Percentiles rank a stretch among this genome's conserved stretches.
These are phyloP conservation scores for Monosporozyma solicola DNA, from an alignment of 805 yeast species.

Conservation along the genomic window DNA sequence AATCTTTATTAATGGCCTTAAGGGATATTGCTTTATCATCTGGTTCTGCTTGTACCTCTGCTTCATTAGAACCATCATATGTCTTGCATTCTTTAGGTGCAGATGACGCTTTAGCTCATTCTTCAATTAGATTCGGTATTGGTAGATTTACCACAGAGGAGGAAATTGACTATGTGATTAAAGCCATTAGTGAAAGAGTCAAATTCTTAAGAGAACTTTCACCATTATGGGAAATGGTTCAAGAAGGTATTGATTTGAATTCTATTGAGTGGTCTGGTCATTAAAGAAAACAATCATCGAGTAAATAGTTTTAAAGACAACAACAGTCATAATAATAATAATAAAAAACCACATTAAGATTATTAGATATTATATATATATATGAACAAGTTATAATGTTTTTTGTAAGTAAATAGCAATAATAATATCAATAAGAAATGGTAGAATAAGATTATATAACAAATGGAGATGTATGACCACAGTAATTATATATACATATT, in stretches of 20 bases:
- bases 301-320: neutral
- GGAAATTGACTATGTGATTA: slow-evolving; percentile 87
- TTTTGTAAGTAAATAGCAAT: too few species aligned
- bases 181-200: slow-evolving; percentile 84
- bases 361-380: neutral
- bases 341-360: neutral
- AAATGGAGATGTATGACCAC: too few species aligned
- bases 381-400: neutral
- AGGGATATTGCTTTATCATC: slow-evolving; percentile 94
- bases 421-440: too few species aligned
- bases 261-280: slow-evolving; percentile 98
- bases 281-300: slow-evolving; percentile 28
- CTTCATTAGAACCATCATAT: slow-evolving; percentile 94
- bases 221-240: slow-evolving; percentile 99
- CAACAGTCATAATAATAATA: neutral
- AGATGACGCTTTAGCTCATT: slow-evolving; percentile 96
- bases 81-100: slow-evolving; percentile 96
- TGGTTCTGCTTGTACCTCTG: slow-evolving; percentile 98
- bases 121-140: slow-evolving; percentile 94
- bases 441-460: too few species aligned
- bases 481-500: too few species aligned
- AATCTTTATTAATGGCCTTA: slow-evolving; percentile 92
- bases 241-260: slow-evolving; percentile 91
- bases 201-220: slow-evolving; percentile 83
- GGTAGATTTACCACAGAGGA: slow-evolving; percentile 96